Evolutionary conservation across 106 monocot genomes (phyloP), one percentile per base, ranked within the genome.

Genomic region (Dendrobium officinale): DNA sequence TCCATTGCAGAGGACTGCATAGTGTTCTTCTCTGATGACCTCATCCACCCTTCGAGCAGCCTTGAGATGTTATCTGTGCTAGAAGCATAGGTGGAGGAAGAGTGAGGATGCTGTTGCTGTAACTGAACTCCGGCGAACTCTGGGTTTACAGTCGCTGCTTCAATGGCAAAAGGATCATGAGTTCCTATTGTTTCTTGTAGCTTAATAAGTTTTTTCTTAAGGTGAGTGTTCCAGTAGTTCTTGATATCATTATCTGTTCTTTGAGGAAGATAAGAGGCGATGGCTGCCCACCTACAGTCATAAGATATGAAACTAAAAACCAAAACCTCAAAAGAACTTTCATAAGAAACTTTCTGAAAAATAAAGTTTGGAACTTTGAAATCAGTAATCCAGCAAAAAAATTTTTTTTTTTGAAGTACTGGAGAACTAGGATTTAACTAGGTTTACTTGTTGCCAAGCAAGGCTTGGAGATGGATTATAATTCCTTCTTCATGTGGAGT

Each of bases 241-340:
- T 88, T 88, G 77, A 88, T 88, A 27, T 88, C 88, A n/a, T 88
- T 88, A 74, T 88, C 88, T 54, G 88, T 88, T 80, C 88, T 85
- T 55, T 78, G 85, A 15, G 88, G 88, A 70, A 88, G 88, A 72
- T 83, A 83, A 4, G 88, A 85, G 17, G 88, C 88, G 76, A 88
- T 88, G 15, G 85, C 81, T 56, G 88, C 88, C 88, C 88, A 87
- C 67, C 87, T 87, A 15, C 51, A 51, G 51, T 2, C 13, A 51
- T 15, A 51, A 51, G 13, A 51, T 51, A 51, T 13, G 51, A 51
- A 51, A 51, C 51, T 51, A 51, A 51, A 51, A 51, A 13, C 15
- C 51, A 51, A 51, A 51, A 51, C 51, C 13, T 2, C 10, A 51
- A 51, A 51, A 51, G 15, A 10, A 16, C 51, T 51, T 51, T 0